Conservation (phyloP, 208 protist species). For the Crithidia thermophila region DNA sequence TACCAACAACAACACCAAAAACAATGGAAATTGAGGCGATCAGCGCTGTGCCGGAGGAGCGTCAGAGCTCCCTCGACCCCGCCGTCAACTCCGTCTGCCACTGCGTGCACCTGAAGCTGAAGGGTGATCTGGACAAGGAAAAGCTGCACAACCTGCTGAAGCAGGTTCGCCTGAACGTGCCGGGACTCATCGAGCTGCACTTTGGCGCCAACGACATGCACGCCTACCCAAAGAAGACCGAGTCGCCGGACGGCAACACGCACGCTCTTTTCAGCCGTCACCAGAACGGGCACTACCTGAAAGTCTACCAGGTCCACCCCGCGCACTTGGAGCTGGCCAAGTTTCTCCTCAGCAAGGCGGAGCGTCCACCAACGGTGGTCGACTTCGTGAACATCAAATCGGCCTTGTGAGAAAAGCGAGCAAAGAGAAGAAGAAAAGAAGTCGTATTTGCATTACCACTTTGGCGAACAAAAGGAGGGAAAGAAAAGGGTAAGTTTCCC, state of each 20-base stretch:
- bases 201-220: constrained; percentile 55
- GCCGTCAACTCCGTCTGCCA: constrained; percentile 43
- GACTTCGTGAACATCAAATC: constrained; percentile 58
- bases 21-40: constrained; percentile 17
- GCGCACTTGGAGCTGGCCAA: constrained; percentile 31
- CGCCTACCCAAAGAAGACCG: constrained; percentile 37
- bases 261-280: constrained; percentile 58
- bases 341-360: constrained; percentile 36
- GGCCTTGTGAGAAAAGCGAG: constrained; percentile 28
- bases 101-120: constrained; percentile 45
- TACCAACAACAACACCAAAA: background rate
- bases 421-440: too few relatives aligned
- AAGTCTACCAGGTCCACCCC: constrained; percentile 44
- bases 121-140: constrained; percentile 28
- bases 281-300: constrained; percentile 39
- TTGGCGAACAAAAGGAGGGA: too few relatives aligned
- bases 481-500: too few relatives aligned
- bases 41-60: background rate
- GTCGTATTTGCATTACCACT: too few relatives aligned
- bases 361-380: constrained; percentile 39
- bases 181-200: constrained; percentile 67
- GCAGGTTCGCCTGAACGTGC: constrained; percentile 29
- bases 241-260: constrained; percentile 40
- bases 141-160: constrained; percentile 36
- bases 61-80: constrained; percentile 30